Base-by-base conservation (phyloP, 2,329 filamentous ascomycete species). In the Botrytis pseudocinerea region DNA sequence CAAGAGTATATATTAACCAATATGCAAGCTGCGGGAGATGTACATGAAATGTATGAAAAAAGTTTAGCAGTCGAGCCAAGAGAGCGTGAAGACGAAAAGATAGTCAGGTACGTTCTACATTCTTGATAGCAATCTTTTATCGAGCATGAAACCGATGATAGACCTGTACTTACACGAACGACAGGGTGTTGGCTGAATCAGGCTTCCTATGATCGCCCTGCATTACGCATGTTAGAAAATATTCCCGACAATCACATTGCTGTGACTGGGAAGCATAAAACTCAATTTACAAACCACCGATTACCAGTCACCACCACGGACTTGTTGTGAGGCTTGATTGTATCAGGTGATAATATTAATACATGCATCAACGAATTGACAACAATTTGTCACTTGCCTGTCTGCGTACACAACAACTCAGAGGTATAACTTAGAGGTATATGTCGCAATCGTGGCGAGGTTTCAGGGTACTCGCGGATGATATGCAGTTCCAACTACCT, bases 41-140 rank as follows among this genome's bases (percentile, higher is more conserved):
- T 99, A 76, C 95, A 98, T 82, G 95, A 98, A 86, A 98, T 98
- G 96, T 99, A 98, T 85, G 95, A 98, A 83, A 95, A 95, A 87
- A 97, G 94, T 84, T 86, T 99, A 84, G 88, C 91, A 80, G 91
- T 99, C 74, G 96, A 99, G 82, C 96, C 96, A 76, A 89, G 96
- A 80, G 96, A 99, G 85, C 89, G 96, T 79, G 96, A 99, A 85
- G 96, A 99, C 81, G 96, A 99, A 85, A 98, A 98, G 88, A 98
- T 99, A 87, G 95, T 97, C 82, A 97, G 96, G 95, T 81, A 80
- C 76, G 80, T 80, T 72, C 75, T 54, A 40, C 48, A 25, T 25
- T 57, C 38, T 40, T 64, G 48, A 59, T 69, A 40, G 28, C 65
- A 22, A 32, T 73, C n/a, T 44, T 69, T 71, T 69, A n/a, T 28